Evolutionary conservation across 306 rosid genomes (phyloP).

Genomic region (Cucumis cinereus): DNA sequence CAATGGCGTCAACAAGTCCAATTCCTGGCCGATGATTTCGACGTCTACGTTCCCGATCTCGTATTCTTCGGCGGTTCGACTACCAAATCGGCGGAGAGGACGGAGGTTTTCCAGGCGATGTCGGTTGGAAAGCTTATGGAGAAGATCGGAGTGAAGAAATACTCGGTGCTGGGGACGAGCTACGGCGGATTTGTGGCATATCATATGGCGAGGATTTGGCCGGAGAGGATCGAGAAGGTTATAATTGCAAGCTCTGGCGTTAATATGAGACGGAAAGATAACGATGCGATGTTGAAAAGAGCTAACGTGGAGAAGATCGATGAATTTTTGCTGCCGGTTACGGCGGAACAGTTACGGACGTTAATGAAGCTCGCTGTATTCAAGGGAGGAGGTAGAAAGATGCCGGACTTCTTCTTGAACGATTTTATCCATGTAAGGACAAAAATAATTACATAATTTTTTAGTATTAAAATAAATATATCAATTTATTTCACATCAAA

Average conservation of each 20-base stretch:
- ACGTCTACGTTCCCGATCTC: slow-evolving; percentile 71
- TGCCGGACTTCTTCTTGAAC: slow-evolving; percentile 51
- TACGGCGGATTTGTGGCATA: slow-evolving; percentile 86
- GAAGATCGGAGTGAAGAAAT: slow-evolving; percentile 28
- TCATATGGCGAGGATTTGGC: slow-evolving; percentile 42
- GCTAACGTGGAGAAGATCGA: slow-evolving; percentile 41
- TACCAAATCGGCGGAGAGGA: slow-evolving; percentile 35
- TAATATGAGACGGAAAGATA: slow-evolving; percentile 36
- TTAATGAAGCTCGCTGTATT: slow-evolving; percentile 30
- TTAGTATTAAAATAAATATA: too few species aligned
- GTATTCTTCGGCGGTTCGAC: slow-evolving; percentile 71
- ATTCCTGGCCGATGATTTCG: slow-evolving; percentile 38
- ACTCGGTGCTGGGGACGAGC: slow-evolving; percentile 60
- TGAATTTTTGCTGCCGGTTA: slow-evolving; percentile 60
- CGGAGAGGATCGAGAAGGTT: slow-evolving; percentile 61
- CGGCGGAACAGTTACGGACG: slow-evolving; percentile 37
- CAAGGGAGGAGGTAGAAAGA: neutral
- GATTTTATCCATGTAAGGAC: slow-evolving; percentile 40
- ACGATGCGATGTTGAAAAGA: slow-evolving; percentile 33
- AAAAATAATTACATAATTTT: neutral
- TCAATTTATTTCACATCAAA: too few species aligned
- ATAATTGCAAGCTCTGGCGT: slow-evolving; percentile 87
- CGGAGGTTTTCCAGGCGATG: slow-evolving; percentile 56
- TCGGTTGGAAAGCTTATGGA: slow-evolving; percentile 49
- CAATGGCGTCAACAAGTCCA: slow-evolving; percentile 84